Evolutionary conservation across 1,139 yeast genomes (phyloP).

Genomic region (Wickerhamomyces sp.): DNA sequence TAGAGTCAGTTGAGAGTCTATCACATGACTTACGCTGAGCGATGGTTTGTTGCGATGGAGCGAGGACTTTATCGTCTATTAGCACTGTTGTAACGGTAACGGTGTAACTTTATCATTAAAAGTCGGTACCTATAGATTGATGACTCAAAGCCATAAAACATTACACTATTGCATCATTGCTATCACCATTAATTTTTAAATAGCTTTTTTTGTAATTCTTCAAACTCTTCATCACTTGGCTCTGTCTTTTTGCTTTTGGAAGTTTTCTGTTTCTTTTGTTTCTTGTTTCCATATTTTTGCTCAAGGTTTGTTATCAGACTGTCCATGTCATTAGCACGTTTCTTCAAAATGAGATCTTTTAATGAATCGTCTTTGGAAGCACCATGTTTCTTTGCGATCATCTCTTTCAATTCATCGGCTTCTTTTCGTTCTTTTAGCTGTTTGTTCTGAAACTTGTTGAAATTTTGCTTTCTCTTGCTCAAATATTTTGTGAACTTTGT

Average conservation of each 20-base stretch:
- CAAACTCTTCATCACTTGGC: conserved; percentile 38
- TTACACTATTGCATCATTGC: too few relatives aligned
- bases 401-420: conserved; percentile 56
- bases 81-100: too few relatives aligned
- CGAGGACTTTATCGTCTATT: too few relatives aligned
- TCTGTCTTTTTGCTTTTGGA: conserved; percentile 15
- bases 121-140: too few relatives aligned
- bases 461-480: conserved; percentile 40
- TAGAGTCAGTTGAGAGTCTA: too few relatives aligned
- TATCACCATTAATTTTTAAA: too few relatives aligned
- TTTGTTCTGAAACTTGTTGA: conserved; percentile 38
- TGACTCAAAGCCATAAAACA: too few relatives aligned
- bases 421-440: conserved; percentile 58
- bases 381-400: conserved; percentile 38
- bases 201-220: conserved; percentile 28
- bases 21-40: too few relatives aligned
- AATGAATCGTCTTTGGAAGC: conserved; percentile 38
- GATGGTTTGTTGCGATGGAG: too few relatives aligned
- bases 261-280: conserved; percentile 25
- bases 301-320: conserved; percentile 47
- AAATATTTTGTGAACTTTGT: conserved; percentile 51
- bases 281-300: conserved; percentile 39
- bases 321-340: conserved; percentile 39
- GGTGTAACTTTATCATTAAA: too few relatives aligned
- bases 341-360: conserved; percentile 43